Evolutionary conservation across 495 filamentous ascomycete species (phyloP).

Genomic region (Cenococcum geophilum): DNA sequence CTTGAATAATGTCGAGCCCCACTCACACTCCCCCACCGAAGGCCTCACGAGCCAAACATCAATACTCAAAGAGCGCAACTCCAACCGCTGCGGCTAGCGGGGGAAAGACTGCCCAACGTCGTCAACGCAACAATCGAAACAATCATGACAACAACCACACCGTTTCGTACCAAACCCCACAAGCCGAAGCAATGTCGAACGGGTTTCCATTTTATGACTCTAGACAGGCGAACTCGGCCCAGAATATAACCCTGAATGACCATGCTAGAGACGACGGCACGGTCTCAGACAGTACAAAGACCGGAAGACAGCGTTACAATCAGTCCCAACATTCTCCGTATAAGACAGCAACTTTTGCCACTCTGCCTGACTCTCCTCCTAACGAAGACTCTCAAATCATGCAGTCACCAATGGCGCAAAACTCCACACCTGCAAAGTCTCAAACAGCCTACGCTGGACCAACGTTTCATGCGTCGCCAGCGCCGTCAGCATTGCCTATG

Average conservation of each 20-base stretch:
- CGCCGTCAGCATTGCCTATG: conserved; percentile 85
- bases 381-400: neutral
- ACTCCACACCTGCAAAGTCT: conserved; percentile 14
- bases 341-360: neutral
- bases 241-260: neutral
- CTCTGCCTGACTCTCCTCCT: conserved; percentile 6
- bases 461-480: conserved; percentile 92
- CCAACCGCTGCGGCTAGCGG: conserved; percentile 6
- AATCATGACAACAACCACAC: conserved; percentile 9
- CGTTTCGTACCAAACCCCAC: neutral
- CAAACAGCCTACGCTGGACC: conserved; percentile 75
- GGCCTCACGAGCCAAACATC: conserved; percentile 23
- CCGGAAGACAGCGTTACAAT: conserved; percentile 15
- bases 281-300: conserved; percentile 16
- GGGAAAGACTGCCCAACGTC: conserved; percentile 9
- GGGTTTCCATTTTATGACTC: neutral
- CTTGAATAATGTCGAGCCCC: conserved; percentile 20
- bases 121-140: conserved; percentile 19
- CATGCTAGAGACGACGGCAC: conserved; percentile 6
- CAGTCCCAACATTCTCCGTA: conserved; percentile 17
- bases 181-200: neutral
- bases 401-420: neutral
- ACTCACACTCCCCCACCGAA: conserved; percentile 16
- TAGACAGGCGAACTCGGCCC: neutral
- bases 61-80: conserved; percentile 25